phyloP scores from a whole-genome alignment of 768 basidiomycete species.

The Russula vinacea region DNA sequence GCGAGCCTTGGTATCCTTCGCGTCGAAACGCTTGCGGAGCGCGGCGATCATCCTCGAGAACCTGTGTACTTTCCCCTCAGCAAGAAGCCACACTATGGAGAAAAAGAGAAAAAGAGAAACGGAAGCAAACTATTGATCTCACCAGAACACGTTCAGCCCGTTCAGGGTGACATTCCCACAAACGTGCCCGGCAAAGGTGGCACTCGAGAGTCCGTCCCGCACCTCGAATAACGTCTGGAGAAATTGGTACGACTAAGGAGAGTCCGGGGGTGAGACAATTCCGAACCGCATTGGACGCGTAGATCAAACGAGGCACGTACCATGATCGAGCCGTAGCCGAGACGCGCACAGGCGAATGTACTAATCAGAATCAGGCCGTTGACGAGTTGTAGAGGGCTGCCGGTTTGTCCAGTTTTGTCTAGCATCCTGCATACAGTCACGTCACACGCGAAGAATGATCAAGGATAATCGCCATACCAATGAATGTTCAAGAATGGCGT shows the following conservation, averaged over 20 bases:
- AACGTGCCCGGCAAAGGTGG: constrained; percentile 48
- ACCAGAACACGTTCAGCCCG: constrained; percentile 78
- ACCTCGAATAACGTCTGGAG: constrained; percentile 54
- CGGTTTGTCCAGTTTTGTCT: constrained; percentile 73
- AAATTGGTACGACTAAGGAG: constrained; percentile 61
- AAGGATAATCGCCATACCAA: constrained; percentile 51
- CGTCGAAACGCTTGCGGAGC: constrained; percentile 57
- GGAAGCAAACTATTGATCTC: constrained; percentile 13
- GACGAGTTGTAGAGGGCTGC: constrained; percentile 59
- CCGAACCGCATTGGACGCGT: not conserved
- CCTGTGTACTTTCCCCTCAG: constrained; percentile 40
- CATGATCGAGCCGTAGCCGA: constrained; percentile 64
- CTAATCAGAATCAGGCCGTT: constrained; percentile 67
- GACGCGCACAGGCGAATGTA: constrained; percentile 66
- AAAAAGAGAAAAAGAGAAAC: not conserved
- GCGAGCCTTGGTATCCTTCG: constrained; percentile 25
- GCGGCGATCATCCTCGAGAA: constrained; percentile 71
- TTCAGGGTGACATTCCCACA: constrained; percentile 64
- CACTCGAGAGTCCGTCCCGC: constrained; percentile 51
- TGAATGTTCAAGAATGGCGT: constrained; percentile 88
- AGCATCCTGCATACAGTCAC: constrained; percentile 52
- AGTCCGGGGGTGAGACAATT: not conserved
- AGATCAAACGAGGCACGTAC: constrained; percentile 29
- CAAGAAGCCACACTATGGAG: not conserved
- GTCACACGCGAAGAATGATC: constrained; percentile 12